These are phyloP conservation scores for Calocybe gangraenosa DNA, from an alignment of 768 basidiomycete genomes.

Conservation along the genomic window DNA sequence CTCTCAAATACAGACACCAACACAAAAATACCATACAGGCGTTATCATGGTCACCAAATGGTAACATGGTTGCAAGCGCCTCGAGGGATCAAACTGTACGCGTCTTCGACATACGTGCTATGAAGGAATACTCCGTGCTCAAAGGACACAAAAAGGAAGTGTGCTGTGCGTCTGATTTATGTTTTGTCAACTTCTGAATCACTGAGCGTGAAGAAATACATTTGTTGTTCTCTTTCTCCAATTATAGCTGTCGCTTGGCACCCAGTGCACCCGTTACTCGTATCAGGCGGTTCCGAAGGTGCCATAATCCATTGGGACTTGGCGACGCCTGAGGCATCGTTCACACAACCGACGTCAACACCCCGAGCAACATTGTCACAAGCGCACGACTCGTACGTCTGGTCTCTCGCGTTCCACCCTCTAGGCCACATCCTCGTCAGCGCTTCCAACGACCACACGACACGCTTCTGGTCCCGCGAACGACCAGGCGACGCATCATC, in stretches of 20 bases:
- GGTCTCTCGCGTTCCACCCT: conserved; percentile 93
- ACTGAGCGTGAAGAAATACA: too few relatives aligned
- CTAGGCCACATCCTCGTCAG: conserved; percentile 92
- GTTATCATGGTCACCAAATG: conserved; percentile 89
- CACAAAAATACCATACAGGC: conserved; percentile 98
- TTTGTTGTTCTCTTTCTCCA: not conserved
- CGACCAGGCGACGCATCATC: conserved; percentile 79
- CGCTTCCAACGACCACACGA: conserved; percentile 98
- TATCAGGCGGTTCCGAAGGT: conserved; percentile 93
- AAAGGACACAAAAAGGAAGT: conserved; percentile 99
- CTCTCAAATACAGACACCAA: conserved; percentile 60
- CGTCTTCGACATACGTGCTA: conserved; percentile 96
- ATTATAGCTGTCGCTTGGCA: conserved; percentile 93
- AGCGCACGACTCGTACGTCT: conserved; percentile 97
- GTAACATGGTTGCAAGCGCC: conserved; percentile 90
- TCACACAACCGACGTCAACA: conserved; percentile 37
- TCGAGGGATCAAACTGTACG: conserved; percentile 93
- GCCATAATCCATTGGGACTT: conserved; percentile 94
- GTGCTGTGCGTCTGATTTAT: conserved; percentile 62
- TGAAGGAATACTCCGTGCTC: conserved; percentile 90
- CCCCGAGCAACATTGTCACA: conserved; percentile 87
- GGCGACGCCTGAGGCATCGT: conserved; percentile 52
- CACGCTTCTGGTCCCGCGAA: conserved; percentile 97
- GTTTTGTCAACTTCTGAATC: not conserved
- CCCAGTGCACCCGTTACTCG: conserved; percentile 86